These are phyloP conservation scores for Alternaria sp. DNA, from an alignment of 2,329 filamentous ascomycete genomes.

Conservation along the genomic window DNA sequence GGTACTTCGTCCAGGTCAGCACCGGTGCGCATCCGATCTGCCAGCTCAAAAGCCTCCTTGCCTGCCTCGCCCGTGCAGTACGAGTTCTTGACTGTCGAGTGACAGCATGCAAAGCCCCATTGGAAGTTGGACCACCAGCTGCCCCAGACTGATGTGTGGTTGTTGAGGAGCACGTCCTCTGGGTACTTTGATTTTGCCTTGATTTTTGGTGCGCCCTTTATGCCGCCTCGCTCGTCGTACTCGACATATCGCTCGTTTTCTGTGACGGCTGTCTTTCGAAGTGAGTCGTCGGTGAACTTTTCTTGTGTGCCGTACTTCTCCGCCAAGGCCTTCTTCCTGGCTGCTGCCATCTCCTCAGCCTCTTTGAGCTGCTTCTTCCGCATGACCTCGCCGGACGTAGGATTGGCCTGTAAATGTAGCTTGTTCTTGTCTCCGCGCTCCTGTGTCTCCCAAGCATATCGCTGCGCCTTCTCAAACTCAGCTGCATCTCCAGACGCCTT, in stretches of 20 bases:
- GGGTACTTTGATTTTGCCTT: conserved; percentile 87
- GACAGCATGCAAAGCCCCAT: conserved; percentile 97
- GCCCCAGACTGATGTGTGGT: conserved; percentile 92
- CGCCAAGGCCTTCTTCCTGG: conserved; percentile 71
- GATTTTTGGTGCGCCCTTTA: conserved; percentile 84
- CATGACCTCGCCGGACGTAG: conserved; percentile 85
- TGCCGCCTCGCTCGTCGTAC: conserved; percentile 86
- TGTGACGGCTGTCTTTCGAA: conserved; percentile 71
- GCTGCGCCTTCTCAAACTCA: conserved; percentile 88
- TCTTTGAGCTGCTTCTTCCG: conserved; percentile 82
- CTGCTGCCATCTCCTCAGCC: conserved; percentile 69
- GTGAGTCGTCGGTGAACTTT: conserved; percentile 64
- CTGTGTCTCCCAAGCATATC: conserved; percentile 94
- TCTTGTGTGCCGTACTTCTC: conserved; percentile 83
- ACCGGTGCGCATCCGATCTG: conserved; percentile 65
- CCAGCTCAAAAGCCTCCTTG: conserved; percentile 78
- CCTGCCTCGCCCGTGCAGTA: conserved; percentile 96
- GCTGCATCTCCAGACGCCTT: conserved; percentile 87
- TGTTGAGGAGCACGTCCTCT: conserved; percentile 87
- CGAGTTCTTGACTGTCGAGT: conserved; percentile 92
- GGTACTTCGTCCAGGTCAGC: conserved; percentile 53
- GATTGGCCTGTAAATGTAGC: conserved; percentile 93
- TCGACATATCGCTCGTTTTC: conserved; percentile 90
- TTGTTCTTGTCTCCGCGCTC: conserved; percentile 79
- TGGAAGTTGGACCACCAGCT: conserved; percentile 96